Conservation (phyloP, 2,329 filamentous ascomycete genomes). For the Microsporum ferrugineum region DNA sequence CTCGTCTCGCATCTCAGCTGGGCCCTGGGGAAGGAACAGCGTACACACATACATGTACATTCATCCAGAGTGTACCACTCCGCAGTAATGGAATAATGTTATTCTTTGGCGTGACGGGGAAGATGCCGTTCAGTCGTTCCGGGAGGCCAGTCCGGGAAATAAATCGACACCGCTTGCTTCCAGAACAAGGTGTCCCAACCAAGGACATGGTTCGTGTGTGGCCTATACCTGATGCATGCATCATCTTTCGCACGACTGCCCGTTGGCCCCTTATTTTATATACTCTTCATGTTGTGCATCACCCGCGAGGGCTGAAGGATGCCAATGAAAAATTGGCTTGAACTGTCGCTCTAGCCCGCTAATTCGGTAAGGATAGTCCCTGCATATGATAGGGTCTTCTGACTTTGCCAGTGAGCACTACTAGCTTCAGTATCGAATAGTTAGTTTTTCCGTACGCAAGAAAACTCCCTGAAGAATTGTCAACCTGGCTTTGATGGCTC, state of each 20-base stretch:
- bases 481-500: not conserved
- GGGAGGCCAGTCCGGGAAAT: not conserved
- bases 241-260: not conserved
- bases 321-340: not conserved
- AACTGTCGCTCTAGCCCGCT: not conserved
- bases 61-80: too few relatives aligned
- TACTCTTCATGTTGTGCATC: not conserved
- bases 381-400: not conserved
- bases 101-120: not conserved
- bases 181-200: not conserved
- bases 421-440: not conserved
- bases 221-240: not conserved
- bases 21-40: not conserved
- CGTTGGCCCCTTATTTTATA: not conserved
- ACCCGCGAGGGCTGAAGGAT: not conserved
- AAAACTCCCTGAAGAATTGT: not conserved
- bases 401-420: not conserved
- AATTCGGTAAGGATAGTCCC: conserved; percentile 1
- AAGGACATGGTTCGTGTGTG: not conserved
- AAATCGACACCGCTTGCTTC: not conserved
- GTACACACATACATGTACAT: not conserved
- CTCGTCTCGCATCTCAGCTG: not conserved
- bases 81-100: not conserved
- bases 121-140: not conserved
- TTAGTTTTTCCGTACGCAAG: not conserved